Evolutionary conservation across 805 yeast species (phyloP).

Genomic region (Tetrapisispora arboricola): DNA sequence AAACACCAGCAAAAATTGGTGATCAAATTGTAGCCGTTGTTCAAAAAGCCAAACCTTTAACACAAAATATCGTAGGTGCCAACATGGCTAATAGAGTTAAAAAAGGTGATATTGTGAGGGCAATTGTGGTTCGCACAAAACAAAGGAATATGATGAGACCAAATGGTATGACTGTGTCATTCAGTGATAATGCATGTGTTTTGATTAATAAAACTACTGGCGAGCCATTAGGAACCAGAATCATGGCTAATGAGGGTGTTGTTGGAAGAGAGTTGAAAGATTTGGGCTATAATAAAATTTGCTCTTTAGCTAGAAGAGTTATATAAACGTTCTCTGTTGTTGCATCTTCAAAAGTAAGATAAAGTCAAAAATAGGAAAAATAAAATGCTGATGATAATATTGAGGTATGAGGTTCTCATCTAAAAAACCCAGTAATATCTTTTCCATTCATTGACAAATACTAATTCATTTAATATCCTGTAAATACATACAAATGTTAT

Average conservation of each 20-base stretch:
- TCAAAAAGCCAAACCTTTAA: conserved; percentile 75
- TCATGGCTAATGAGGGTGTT: conserved; percentile 40
- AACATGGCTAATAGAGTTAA: conserved; percentile 71
- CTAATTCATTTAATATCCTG: background rate
- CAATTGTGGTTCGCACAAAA: conserved; percentile 88
- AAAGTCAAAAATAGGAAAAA: too few species aligned
- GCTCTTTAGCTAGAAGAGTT: conserved; percentile 83
- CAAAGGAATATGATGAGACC: conserved; percentile 59
- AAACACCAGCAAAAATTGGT: conserved; percentile 73
- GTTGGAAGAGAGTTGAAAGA: conserved; percentile 87
- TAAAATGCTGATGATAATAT: too few species aligned
- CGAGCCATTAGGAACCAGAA: conserved; percentile 93
- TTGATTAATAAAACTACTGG: conserved; percentile 76
- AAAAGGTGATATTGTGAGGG: conserved; percentile 92
- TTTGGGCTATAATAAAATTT: conserved; percentile 74
- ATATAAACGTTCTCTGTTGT: too few species aligned
- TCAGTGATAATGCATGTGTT: conserved; percentile 97
- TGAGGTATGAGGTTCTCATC: too few species aligned
- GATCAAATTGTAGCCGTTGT: conserved; percentile 92
- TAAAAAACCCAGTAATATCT: too few species aligned
- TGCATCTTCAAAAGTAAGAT: too few species aligned
- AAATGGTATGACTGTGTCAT: conserved; percentile 78
- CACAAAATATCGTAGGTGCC: conserved; percentile 62
- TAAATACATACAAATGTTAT: too few species aligned
- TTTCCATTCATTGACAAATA: too few species aligned